Base-by-base conservation (phyloP, 352 stramenopile species). In the Phytophthora ohioensis region DNA sequence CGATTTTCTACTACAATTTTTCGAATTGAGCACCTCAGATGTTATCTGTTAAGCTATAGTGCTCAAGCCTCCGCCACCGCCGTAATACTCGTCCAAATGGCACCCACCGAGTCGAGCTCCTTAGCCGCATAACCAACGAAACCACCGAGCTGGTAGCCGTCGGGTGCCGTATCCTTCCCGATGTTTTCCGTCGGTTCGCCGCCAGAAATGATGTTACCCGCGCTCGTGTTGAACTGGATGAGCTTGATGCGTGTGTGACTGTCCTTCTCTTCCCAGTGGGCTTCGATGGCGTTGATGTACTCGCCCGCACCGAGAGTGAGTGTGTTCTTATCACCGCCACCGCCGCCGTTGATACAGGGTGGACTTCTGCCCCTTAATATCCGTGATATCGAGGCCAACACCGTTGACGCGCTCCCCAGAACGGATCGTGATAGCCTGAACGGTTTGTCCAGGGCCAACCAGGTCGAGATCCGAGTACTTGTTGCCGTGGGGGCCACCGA, bases 201-300 rank as follows among this genome's bases (percentile, higher is more conserved):
- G n/a, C 34, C 56, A 3, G 15, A 21, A 27, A 72, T 52, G 7
- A 34, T 31, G 35, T 57, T 62, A 15, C 12, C 12, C 7, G 0
- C 0, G 17, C 35, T 61, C 15, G 64, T 72, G 5, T 49, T 57
- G 8, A 72, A 62, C 15, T 66, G 21, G 42, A 72, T 45, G 57
- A 48, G 67, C 49, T 57, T 43, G 56, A 72, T 42, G 27, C 56
- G 64, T 13, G 64, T 67, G 17, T 65, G 11, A 30, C 21, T 21
- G 11, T 21, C 42, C 27, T 62, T 63, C 39, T 72, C 45, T 0
- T 42, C 56, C 56, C 47, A 62, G 30, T 72, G 64, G 0, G 42
- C 41, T 27, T 67, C 42, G 10, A 72, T 58, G 13, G 21, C 39
- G 8, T 17, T 62, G 30, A 72, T 38, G 35, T 54, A 41, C 64